A percentile compares a stretch with the other conserved stretches of the same genome.
phyloP scores from a whole-genome alignment of 225 moss, liverwort and hornwort genomes.

The Climacium dendroides region DNA sequence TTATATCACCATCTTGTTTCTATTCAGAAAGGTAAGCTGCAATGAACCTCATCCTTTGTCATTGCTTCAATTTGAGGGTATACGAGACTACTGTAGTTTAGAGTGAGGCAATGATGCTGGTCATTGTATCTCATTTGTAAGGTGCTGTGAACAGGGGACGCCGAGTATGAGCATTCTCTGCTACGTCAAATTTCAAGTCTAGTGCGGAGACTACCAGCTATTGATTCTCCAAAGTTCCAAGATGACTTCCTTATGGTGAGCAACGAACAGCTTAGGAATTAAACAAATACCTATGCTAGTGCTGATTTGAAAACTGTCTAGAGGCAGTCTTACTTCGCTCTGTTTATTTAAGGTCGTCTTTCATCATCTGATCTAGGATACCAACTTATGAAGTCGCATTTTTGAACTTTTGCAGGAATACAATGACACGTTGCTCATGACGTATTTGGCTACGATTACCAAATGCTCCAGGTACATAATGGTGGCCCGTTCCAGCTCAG shows the following conservation, averaged over 20 bases:
- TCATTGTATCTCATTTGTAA: background rate
- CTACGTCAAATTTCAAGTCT: conserved; percentile 93
- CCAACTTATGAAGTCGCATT: background rate
- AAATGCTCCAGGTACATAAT: conserved; percentile 78
- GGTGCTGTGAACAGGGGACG: conserved; percentile 45
- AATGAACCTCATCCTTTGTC: background rate
- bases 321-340: background rate
- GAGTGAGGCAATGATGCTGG: background rate
- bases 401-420: conserved; percentile 55
- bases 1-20: conserved; percentile 88
- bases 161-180: conserved; percentile 86
- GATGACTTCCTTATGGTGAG: conserved; percentile 95
- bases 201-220: conserved; percentile 90
- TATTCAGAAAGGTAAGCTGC: conserved; percentile 69
- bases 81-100: background rate
- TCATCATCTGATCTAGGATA: background rate
- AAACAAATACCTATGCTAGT: background rate
- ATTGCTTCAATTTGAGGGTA: background rate
- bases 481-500: background rate
- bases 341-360: background rate
- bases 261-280: background rate
- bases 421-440: conserved; percentile 94
- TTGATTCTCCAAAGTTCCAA: conserved; percentile 96
- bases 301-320: background rate
- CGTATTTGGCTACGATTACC: conserved; percentile 93